Conservation (phyloP, 2,329 filamentous ascomycete genomes). For the Fusarium armeniacum region DNA sequence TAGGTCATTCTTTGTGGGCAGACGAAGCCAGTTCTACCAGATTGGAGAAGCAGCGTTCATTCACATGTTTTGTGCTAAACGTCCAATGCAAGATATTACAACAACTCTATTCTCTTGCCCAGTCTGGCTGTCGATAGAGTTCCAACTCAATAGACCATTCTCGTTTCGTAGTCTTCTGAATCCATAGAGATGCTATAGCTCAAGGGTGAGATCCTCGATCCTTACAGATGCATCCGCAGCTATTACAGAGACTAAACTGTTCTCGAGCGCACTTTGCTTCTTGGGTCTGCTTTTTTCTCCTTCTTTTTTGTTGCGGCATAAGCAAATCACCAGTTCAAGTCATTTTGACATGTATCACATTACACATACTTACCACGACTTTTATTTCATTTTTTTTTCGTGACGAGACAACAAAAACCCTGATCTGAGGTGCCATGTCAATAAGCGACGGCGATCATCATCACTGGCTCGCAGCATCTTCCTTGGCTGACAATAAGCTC, state of each 20-base stretch:
- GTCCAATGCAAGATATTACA: neutral
- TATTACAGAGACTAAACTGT: constrained; percentile 10
- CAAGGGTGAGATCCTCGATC: constrained; percentile 35
- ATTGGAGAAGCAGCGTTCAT: neutral
- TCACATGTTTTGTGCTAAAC: neutral
- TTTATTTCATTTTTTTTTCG: constrained; percentile 10
- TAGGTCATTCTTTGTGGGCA: constrained; percentile 25
- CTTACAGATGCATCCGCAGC: constrained; percentile 8
- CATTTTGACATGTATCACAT: constrained; percentile 1
- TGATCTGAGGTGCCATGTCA: constrained; percentile 22
- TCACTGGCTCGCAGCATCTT: constrained; percentile 16
- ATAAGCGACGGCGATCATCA: constrained; percentile 28
- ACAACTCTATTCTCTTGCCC: neutral
- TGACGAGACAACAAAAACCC: constrained; percentile 12
- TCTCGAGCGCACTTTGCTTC: constrained; percentile 28
- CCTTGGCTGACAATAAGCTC: constrained; percentile 9
- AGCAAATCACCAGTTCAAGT: constrained; percentile 6
- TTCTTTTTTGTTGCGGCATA: neutral
- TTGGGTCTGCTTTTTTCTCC: constrained; percentile 10
- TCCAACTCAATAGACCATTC: neutral
- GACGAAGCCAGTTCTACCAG: neutral
- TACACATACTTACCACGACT: constrained; percentile 8
- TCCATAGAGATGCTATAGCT: constrained; percentile 29
- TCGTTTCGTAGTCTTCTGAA: constrained; percentile 8
- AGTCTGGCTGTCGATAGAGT: neutral